Conservation (phyloP, 257 asterid species). For the Gardenia jasminoides region DNA sequence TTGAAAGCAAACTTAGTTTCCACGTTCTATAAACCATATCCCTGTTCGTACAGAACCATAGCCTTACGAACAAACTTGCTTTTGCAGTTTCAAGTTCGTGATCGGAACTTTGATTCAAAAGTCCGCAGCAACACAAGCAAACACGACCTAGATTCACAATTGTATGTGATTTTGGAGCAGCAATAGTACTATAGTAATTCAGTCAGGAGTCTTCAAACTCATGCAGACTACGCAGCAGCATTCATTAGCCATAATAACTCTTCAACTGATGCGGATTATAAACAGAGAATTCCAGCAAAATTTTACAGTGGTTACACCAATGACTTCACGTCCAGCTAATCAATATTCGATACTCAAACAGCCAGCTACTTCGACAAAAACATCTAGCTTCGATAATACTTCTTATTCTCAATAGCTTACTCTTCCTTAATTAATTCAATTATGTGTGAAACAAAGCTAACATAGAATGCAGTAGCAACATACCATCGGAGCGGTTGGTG, state of each 20-base stretch:
- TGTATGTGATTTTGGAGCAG: background rate
- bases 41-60: no score
- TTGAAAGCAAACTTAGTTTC: background rate
- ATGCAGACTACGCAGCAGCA: background rate
- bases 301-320: background rate
- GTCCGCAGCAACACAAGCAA: background rate
- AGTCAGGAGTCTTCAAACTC: background rate
- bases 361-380: background rate
- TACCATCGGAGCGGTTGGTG: constrained; percentile 9
- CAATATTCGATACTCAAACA: background rate
- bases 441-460: no score
- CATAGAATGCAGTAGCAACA: background rate
- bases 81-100: background rate
- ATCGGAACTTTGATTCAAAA: background rate
- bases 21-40: background rate
- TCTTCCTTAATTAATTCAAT: no score
- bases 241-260: background rate
- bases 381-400: background rate
- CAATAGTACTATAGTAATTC: background rate
- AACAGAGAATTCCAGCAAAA: background rate
- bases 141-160: no score
- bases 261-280: background rate
- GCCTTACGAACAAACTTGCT: background rate
- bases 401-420: no score
- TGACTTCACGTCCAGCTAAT: background rate